Evolutionary conservation across 2,329 filamentous ascomycete species (phyloP), one percentile per base, ranked within the genome.

Genomic region (Hypoxylon rubiginosum): DNA sequence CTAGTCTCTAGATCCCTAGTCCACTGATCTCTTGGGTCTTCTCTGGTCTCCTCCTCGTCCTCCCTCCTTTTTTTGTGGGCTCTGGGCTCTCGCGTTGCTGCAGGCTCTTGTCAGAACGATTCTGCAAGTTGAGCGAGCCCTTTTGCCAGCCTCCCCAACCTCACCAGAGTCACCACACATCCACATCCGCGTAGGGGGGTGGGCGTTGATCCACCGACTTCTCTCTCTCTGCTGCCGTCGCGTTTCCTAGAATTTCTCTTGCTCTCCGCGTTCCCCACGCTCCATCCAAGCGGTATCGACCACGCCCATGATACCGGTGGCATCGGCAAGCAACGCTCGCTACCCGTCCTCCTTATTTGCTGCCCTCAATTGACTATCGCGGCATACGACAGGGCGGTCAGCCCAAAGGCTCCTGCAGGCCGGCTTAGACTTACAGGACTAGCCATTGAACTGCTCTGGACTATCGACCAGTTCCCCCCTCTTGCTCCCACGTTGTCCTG

Each of bases 401-500:
- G 70, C 71, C 68, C 71, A 66, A 71, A 64, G 60, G 62, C 68
- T 69, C 73, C 74, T 76, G 73, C 74, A 75, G 69, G 64, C 43
- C 62, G 60, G 61, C 39, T 43, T 43, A 43, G 39, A 43, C 64
- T 64, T 69, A 62, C 64, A 67, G 54, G 72, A 72, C 74, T 75
- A 76, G 73, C 72, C 74, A 73, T 70, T 73, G 70, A 64, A 69
- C 67, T 74, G 73, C 71, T 64, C 68, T 71, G 62, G 45, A 32
- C 64, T 72, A 59, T 73, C 59, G 68, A 69, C 74, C 72, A 73
- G 66, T 72, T 74, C 73, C 72, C 70, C 64, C 70, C 67, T 72
- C 70, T 67, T 72, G 69, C 72, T 67, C 73, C 73, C 75, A 74
- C 75, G 75, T 75, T 68, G 72, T 75, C 70, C 21, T 73, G 74